Conservation (phyloP, 768 basidiomycete species). For the Dendrothele bispora region DNA sequence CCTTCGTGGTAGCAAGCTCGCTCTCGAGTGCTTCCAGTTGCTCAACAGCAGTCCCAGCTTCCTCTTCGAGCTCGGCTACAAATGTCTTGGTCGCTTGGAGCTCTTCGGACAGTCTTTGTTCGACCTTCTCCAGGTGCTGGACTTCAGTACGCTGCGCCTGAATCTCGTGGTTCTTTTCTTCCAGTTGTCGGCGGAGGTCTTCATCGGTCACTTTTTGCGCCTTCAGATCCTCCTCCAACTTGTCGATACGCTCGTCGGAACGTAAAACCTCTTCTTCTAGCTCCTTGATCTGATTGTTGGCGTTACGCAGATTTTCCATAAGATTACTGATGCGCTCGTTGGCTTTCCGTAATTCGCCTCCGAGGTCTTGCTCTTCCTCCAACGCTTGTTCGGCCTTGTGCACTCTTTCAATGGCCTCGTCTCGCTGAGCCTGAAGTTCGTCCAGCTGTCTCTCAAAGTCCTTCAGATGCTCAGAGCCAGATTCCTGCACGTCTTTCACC, state of each 20-base stretch:
- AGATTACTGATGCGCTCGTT: constrained; percentile 58
- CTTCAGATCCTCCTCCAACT: constrained; percentile 56
- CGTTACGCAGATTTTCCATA: constrained; percentile 58
- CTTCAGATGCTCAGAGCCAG: constrained; percentile 32
- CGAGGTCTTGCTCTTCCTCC: constrained; percentile 66
- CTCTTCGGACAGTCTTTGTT: constrained; percentile 30
- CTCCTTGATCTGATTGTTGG: constrained; percentile 57
- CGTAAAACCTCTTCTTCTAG: constrained; percentile 61
- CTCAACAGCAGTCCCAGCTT: constrained; percentile 49
- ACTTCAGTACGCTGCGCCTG: constrained; percentile 25
- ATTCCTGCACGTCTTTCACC: constrained; percentile 40
- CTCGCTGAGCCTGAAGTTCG: constrained; percentile 49
- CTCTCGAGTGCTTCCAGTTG: constrained; percentile 57
- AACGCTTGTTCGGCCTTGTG: constrained; percentile 64
- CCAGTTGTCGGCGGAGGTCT: constrained; percentile 46
- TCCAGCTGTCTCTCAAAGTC: constrained; percentile 47
- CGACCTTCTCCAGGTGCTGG: constrained; percentile 26
- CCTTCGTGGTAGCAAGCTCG: constrained; percentile 47
- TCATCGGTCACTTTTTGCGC: constrained; percentile 48
- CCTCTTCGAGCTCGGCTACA: constrained; percentile 60
- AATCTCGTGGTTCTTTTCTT: constrained; percentile 36
- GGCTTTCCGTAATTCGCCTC: constrained; percentile 63
- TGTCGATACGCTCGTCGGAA: constrained; percentile 51
- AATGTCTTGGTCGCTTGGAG: constrained; percentile 50
- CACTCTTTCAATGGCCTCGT: constrained; percentile 57